These are phyloP conservation scores for Blastobotrys americana DNA, from an alignment of 805 yeast species.

Conservation along the genomic window DNA sequence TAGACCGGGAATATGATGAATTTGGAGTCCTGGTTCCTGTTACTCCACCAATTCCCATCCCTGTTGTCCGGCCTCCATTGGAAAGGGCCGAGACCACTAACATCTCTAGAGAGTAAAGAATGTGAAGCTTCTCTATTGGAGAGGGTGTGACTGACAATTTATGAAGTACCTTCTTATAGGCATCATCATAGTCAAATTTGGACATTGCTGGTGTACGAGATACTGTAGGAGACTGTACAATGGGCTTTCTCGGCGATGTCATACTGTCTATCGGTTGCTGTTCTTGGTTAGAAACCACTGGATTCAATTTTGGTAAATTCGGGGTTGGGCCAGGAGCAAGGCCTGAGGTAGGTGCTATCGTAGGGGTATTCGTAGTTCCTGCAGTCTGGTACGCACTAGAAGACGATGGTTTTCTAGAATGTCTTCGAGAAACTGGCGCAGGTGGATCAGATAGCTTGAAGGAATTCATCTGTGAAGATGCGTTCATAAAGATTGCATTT, in stretches of 20 bases:
- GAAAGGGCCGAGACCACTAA: constrained; percentile 23
- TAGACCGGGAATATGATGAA: constrained; percentile 14
- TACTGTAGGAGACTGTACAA: too few species aligned
- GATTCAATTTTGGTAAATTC: too few species aligned
- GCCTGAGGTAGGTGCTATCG: background rate
- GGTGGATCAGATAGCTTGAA: constrained; percentile 9
- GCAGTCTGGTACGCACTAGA: background rate
- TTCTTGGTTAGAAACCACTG: too few species aligned
- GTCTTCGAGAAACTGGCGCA: background rate
- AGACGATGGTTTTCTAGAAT: background rate
- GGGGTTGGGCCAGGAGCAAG: background rate
- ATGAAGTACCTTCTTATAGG: constrained; percentile 19
- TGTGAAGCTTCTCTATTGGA: constrained; percentile 22
- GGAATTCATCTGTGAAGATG: constrained; percentile 1
- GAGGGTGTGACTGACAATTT: constrained; percentile 22
- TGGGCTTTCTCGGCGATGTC: too few species aligned
- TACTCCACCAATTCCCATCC: constrained; percentile 7
- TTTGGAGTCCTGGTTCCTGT: constrained; percentile 17
- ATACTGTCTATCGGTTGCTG: too few species aligned
- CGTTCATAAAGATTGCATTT: constrained; percentile 10
- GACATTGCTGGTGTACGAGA: too few species aligned
- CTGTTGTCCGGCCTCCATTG: background rate
- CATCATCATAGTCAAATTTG: constrained; percentile 20
- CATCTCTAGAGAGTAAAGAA: constrained; percentile 22
- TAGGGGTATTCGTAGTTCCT: background rate